These are phyloP conservation scores for Epicoccum nigrum DNA, from an alignment of 2,329 filamentous ascomycete genomes.

Conservation along the genomic window DNA sequence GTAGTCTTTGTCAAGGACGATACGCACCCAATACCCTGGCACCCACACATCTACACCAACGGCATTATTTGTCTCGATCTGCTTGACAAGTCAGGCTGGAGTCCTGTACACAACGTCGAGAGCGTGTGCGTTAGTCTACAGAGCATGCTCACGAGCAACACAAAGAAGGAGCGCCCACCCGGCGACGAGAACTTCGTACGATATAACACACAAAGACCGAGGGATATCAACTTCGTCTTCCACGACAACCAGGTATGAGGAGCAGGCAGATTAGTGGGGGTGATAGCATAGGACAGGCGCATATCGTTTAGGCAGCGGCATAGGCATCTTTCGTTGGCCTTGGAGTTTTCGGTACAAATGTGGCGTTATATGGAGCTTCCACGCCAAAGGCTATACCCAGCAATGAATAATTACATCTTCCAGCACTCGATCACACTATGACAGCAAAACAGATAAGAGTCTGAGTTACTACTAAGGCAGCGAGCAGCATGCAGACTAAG, in stretches of 20 bases:
- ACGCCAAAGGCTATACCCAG: constrained; percentile 10
- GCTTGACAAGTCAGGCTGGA: constrained; percentile 87
- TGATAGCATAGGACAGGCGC: constrained; percentile 3
- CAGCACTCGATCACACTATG: background rate
- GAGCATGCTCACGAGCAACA: constrained; percentile 97
- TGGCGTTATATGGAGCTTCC: constrained; percentile 5
- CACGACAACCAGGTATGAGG: constrained; percentile 74
- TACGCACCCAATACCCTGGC: constrained; percentile 76
- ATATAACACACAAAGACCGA: constrained; percentile 76
- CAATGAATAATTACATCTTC: constrained; percentile 2
- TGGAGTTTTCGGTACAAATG: background rate
- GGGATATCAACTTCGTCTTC: constrained; percentile 92
- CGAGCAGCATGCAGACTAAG: no score
- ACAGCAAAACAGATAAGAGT: no score
- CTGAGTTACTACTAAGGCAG: no score
- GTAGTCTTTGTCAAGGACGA: constrained; percentile 79
- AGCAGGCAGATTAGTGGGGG: background rate
- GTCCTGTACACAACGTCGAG: constrained; percentile 94
- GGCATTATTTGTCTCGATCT: constrained; percentile 98
- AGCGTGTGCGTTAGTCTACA: constrained; percentile 97
- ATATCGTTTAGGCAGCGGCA: background rate
- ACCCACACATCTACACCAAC: constrained; percentile 98
- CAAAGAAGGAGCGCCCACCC: constrained; percentile 85
- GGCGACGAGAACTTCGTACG: constrained; percentile 90
- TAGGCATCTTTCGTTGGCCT: background rate